phyloP scores from a whole-genome alignment of 129 eudicot genomes.

The Silybum marianum region DNA sequence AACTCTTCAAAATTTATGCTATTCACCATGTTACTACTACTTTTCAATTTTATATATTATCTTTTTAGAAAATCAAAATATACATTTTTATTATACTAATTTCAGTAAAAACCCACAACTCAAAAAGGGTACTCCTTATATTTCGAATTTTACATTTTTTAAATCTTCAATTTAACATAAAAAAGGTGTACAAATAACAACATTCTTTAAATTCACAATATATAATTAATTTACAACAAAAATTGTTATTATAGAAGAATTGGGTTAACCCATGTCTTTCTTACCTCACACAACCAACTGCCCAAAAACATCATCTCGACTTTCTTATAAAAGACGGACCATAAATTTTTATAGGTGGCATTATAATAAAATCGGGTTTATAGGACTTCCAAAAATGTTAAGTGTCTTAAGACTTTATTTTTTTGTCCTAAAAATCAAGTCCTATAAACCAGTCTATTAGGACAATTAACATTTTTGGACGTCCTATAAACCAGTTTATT shows the following conservation, averaged over 20 bases:
- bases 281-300: not conserved
- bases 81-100: not conserved
- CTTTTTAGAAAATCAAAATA: not conserved
- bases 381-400: too few species aligned
- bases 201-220: not conserved
- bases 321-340: too few species aligned
- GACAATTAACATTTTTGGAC: too few species aligned
- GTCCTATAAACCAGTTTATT: too few species aligned
- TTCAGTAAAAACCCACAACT: not conserved
- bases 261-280: not conserved
- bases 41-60: slow-evolving; percentile 3
- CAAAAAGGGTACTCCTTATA: not conserved
- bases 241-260: not conserved
- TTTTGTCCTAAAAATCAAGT: too few species aligned
- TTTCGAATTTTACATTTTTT: not conserved
- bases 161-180: not conserved
- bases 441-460: too few species aligned
- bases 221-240: not conserved
- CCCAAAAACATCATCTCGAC: too few species aligned
- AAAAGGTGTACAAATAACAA: not conserved
- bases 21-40: slow-evolving; percentile 33
- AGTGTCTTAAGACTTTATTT: too few species aligned
- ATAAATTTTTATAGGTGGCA: too few species aligned
- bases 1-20: slow-evolving; percentile 19
- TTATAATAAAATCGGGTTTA: too few species aligned